Conservation (phyloP, 2,329 filamentous ascomycete genomes). For the Amylocarpus encephaloides region DNA sequence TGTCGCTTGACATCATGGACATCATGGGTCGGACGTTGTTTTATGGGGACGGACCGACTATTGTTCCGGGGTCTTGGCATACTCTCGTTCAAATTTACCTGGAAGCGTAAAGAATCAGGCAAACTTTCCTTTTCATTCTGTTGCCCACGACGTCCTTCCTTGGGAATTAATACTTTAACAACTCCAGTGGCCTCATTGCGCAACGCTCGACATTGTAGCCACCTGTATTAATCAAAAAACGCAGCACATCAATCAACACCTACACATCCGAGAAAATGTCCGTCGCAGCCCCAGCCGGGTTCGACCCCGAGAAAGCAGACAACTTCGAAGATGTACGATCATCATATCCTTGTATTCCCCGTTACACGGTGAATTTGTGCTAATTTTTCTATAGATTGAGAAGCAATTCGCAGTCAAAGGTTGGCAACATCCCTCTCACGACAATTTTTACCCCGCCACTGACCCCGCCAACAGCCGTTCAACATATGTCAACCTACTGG, state of each 20-base stretch:
- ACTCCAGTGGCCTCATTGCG: too few relatives aligned
- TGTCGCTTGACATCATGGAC: too few relatives aligned
- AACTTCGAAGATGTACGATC: conserved; percentile 61
- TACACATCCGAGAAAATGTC: conserved; percentile 12
- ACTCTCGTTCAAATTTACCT: too few relatives aligned
- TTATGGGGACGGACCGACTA: too few relatives aligned
- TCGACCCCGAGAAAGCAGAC: conserved; percentile 56
- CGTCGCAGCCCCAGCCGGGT: conserved; percentile 30
- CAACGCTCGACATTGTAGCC: too few relatives aligned
- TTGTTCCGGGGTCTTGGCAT: too few relatives aligned
- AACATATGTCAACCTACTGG: conserved; percentile 98
- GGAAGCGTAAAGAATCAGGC: too few relatives aligned
- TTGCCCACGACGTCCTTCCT: too few relatives aligned
- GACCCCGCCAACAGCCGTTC: conserved; percentile 53
- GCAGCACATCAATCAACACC: neutral
- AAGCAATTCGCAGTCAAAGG: conserved; percentile 99
- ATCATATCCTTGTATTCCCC: conserved; percentile 2
- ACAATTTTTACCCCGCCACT: conserved; percentile 20
- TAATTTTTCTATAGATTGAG: conserved; percentile 65
- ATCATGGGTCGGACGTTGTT: too few relatives aligned
- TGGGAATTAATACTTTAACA: too few relatives aligned
- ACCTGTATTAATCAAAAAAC: too few relatives aligned
- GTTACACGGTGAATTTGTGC: neutral
- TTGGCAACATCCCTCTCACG: conserved; percentile 31
- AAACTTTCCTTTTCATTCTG: too few relatives aligned